Conservation (phyloP, 352 stramenopile genomes). For the Pythium oligandrum region DNA sequence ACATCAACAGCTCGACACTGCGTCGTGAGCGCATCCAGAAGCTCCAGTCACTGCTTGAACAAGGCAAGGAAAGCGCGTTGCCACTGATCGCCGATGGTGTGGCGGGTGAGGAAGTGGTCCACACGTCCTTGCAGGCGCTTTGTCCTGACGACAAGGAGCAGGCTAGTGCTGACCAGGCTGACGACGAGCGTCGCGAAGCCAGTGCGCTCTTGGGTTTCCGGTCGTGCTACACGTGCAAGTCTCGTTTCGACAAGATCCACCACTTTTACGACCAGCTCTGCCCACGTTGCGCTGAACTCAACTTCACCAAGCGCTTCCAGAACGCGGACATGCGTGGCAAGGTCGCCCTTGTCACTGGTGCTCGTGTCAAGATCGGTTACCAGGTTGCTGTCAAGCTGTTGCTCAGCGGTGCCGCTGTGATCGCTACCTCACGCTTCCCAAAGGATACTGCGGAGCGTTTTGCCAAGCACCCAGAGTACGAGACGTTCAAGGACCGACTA, state of each 20-base stretch:
- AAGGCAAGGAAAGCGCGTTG: constrained; percentile 67
- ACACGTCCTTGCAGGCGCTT: constrained; percentile 58
- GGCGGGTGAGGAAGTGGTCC: constrained; percentile 55
- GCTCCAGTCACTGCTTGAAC: constrained; percentile 85
- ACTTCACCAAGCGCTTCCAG: constrained; percentile 94
- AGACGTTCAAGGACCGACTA: constrained; percentile 90
- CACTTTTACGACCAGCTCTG: constrained; percentile 97
- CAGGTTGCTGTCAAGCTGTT: constrained; percentile 94
- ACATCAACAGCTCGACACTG: constrained; percentile 91
- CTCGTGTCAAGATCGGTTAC: constrained; percentile 97
- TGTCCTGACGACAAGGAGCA: constrained; percentile 51
- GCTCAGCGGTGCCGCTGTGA: constrained; percentile 88
- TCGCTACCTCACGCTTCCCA: constrained; percentile 95
- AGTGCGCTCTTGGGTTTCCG: constrained; percentile 74
- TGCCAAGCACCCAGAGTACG: constrained; percentile 89
- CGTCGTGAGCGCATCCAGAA: constrained; percentile 89
- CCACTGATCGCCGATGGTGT: constrained; percentile 92
- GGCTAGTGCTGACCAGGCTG: constrained; percentile 41
- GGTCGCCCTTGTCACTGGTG: constrained; percentile 93
- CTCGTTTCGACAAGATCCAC: constrained; percentile 91
- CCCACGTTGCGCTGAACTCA: constrained; percentile 90
- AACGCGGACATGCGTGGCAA: constrained; percentile 84
- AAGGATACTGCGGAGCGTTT: constrained; percentile 91
- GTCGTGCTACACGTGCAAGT: constrained; percentile 97
- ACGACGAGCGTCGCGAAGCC: constrained; percentile 45